Evolutionary conservation across 164 flowering plant species (phyloP).

Genomic region (Warburgia ugandensis): DNA sequence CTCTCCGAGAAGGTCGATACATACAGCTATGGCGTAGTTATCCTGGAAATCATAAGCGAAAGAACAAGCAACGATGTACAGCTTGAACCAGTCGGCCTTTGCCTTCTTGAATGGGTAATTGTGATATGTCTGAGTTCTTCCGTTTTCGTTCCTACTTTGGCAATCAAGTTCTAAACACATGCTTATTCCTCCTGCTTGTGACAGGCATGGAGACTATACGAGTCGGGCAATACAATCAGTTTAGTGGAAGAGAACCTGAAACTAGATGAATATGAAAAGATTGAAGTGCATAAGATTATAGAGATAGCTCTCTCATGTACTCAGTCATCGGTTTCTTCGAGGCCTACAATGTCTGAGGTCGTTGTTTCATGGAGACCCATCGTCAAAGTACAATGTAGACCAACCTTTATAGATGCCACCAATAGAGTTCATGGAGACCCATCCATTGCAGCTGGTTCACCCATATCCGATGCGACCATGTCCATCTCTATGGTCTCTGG

Average conservation of each 20-base stretch:
- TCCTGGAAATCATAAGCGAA: slow-evolving; percentile 50
- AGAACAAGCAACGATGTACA: slow-evolving; percentile 27
- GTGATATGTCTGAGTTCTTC: no score
- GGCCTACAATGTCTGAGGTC: slow-evolving; percentile 52
- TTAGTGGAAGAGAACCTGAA: slow-evolving; percentile 36
- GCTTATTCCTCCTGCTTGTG: no score
- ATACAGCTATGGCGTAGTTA: slow-evolving; percentile 51
- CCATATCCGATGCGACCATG: slow-evolving; percentile 6
- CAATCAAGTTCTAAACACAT: no score
- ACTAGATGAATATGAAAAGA: slow-evolving; percentile 18
- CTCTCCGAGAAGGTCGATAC: slow-evolving; percentile 53
- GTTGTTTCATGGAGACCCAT: slow-evolving; percentile 12
- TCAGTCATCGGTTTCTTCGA: slow-evolving; percentile 26
- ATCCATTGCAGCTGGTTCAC: background rate
- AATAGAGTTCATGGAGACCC: background rate
- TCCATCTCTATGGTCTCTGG: slow-evolving; percentile 6
- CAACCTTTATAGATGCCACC: slow-evolving; percentile 22
- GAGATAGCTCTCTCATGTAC: slow-evolving; percentile 43
- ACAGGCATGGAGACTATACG: slow-evolving; percentile 35
- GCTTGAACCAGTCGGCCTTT: slow-evolving; percentile 22
- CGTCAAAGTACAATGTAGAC: no score
- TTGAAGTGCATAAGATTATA: slow-evolving; percentile 26
- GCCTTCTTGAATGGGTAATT: no score
- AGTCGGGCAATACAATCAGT: slow-evolving; percentile 17
- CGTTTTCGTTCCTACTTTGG: no score